These are phyloP conservation scores for Sonneratia alba DNA, from an alignment of 345 rosid genomes.

Conservation along the genomic window DNA sequence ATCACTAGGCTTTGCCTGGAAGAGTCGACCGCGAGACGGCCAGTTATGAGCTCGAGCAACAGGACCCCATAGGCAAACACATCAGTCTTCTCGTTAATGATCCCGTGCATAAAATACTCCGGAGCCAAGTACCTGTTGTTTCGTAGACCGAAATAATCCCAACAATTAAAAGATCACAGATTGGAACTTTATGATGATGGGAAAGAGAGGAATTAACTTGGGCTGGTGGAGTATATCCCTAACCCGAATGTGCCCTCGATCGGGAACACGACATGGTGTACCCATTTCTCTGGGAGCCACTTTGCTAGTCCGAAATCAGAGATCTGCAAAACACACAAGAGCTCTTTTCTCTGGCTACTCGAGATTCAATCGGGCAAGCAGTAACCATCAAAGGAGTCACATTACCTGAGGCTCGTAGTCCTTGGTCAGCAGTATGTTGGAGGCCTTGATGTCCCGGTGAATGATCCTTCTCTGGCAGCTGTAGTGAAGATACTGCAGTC, in stretches of 20 bases:
- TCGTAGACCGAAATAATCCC: background rate
- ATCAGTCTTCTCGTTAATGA: constrained; percentile 83
- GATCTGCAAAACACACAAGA: constrained; percentile 26
- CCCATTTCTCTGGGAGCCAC: constrained; percentile 95
- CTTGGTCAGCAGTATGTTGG: constrained; percentile 69
- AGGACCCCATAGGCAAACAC: constrained; percentile 85
- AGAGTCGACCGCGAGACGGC: constrained; percentile 84
- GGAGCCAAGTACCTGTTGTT: constrained; percentile 75
- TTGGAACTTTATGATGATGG: background rate
- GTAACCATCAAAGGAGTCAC: background rate
- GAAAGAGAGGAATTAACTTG: background rate
- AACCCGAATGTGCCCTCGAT: constrained; percentile 97
- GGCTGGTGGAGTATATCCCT: constrained; percentile 8
- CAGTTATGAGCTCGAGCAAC: constrained; percentile 78
- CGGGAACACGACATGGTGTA: constrained; percentile 73
- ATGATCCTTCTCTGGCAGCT: constrained; percentile 84
- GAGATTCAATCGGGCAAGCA: background rate
- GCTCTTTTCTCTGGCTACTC: background rate
- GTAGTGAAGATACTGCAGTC: constrained; percentile 74
- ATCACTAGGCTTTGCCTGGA: constrained; percentile 67
- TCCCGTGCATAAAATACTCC: constrained; percentile 92
- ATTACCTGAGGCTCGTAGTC: constrained; percentile 75
- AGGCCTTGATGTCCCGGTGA: constrained; percentile 89
- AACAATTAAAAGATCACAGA: background rate
- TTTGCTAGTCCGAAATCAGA: constrained; percentile 87